phyloP scores from a whole-genome alignment of 106 monocot genomes.

The Amphibolis antarctica region DNA sequence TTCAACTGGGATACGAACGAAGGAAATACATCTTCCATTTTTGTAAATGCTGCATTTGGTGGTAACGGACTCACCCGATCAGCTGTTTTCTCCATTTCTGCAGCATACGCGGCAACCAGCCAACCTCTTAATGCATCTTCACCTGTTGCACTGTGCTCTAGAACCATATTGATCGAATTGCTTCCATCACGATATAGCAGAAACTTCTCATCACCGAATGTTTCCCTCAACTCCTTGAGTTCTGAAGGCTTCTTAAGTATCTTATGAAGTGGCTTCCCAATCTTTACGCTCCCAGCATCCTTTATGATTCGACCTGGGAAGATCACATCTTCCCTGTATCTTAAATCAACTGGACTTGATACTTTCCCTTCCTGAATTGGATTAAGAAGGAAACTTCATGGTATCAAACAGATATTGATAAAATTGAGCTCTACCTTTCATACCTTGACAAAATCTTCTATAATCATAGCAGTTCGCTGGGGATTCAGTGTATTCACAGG shows the following conservation, averaged over 20 bases:
- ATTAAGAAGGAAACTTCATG: not conserved
- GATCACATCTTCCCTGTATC: slow-evolving; percentile 73
- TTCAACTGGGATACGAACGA: slow-evolving; percentile 55
- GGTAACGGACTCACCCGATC: slow-evolving; percentile 1
- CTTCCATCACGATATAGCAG: slow-evolving; percentile 28
- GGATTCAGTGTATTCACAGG: slow-evolving; percentile 91
- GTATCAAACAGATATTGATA: not conserved
- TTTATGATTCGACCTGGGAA: slow-evolving; percentile 61
- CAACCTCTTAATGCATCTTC: slow-evolving; percentile 90
- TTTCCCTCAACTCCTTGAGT: slow-evolving; percentile 34
- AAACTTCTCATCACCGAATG: slow-evolving; percentile 64
- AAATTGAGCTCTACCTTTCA: not conserved
- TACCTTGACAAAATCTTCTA: slow-evolving; percentile 78
- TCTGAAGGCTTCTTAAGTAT: slow-evolving; percentile 38
- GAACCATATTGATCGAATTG: slow-evolving; percentile 9
- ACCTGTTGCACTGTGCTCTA: slow-evolving; percentile 52
- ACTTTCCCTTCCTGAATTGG: slow-evolving; percentile 43
- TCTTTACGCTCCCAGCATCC: slow-evolving; percentile 73
- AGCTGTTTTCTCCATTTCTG: slow-evolving; percentile 38
- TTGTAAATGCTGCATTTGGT: slow-evolving; percentile 29
- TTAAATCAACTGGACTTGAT: slow-evolving; percentile 67
- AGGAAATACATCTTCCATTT: slow-evolving; percentile 60
- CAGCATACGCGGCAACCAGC: slow-evolving; percentile 68
- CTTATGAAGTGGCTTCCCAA: slow-evolving; percentile 55
- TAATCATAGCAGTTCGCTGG: slow-evolving; percentile 85